Base-by-base conservation (phyloP, 2,329 filamentous ascomycete species). In the Claviceps sp. region DNA sequence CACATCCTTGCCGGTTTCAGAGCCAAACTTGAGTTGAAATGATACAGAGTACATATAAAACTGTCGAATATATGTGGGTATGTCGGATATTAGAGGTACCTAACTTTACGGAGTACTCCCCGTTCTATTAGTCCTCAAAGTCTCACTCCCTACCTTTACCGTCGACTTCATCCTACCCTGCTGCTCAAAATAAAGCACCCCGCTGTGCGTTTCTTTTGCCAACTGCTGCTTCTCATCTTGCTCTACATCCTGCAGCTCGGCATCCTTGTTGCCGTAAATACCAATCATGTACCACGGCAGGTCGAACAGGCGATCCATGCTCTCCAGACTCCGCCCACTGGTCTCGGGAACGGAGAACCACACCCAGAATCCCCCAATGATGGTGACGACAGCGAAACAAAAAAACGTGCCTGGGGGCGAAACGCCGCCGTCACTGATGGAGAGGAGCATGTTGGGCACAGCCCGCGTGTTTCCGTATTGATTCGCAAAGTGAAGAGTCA, bases 401-500 rank as follows among this genome's bases (percentile, higher is more conserved):
- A 84, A 83, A 71, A 90, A 90, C 0, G 86, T 89, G 0, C 86
- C 86, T 54, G 75, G 78, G 41, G 74, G 72, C 13, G 65, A 71
- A 55, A 81, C 74, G 1, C 77, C 77, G 2, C 75, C 75, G 1
- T 70, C 40, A 0, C 55, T 20, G 0, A 55, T 51, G 8, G 68
- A 56, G 1, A 89, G 72, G 44, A 90, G 77, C 84, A 89, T 87
- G 57, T 81, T 78, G 1, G 85, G 86, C 0, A 88, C 82, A 0
- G 86, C 84, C 37, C 86, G 82, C 1, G 80, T 76, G 69, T 86
- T 88, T 24, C 85, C 86, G 62, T 87, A 89, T 65, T 88, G 84
- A 65, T 87, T 87, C 54, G 77, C 82, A 62, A 89, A 89, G 66
- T 90, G 85, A 54, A 88, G 76, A 0, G 81, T 85, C 86, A 89